Evolutionary conservation across 345 rosid species (phyloP), one percentile per base, ranked within the genome.

Genomic region (Xanthoceras sorbifolium): DNA sequence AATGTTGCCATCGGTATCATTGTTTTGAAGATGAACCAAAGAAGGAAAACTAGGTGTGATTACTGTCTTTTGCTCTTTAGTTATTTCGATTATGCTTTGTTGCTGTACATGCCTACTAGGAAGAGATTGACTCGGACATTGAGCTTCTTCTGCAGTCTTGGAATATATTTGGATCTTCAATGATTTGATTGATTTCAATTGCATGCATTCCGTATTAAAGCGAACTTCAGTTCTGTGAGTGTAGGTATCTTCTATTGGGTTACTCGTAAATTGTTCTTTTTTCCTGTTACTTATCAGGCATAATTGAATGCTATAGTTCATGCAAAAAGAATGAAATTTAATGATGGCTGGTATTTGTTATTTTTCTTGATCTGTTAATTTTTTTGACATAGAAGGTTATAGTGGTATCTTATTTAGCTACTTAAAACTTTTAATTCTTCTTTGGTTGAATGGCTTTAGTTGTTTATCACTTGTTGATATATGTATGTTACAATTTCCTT

Each of bases 101-200:
- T 42, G 46, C 10, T 23, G 5, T 60, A 23, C 12, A n/a, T n/a
- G n/a, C n/a, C n/a, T n/a, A n/a, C n/a, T 14, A 60, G 64, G 63
- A 3, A 1, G 63, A 57, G 26, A 9, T 23, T 23, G 29, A 22
- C 29, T n/a, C 3, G 64, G 25, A 60, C 29, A 23, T 60, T 9
- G 12, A 22, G 64, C 12, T 60, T 60, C 12, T 60, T 60, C 32
- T 60, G 12, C 38, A 5, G 0, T 61, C 36, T 29, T 12, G 1
- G 20, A 12, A 62, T 62, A 28, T 50, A 38, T 38, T n/a, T 38
- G 11, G 52, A 36, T 25, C 32, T 69, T 15, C 61, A 28, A 52
- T 52, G 62, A 11, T 70, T 70, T 17, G 73, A 23, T 70, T 52
- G n/a, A 10, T 50, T 69, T 46, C 12, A 31, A 28, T 70, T 52